Percentiles rank a stretch among this genome's conserved stretches.
phyloP scores from a whole-genome alignment of 2,329 filamentous ascomycete species.

The Aaosphaeria pasadenensis region DNA sequence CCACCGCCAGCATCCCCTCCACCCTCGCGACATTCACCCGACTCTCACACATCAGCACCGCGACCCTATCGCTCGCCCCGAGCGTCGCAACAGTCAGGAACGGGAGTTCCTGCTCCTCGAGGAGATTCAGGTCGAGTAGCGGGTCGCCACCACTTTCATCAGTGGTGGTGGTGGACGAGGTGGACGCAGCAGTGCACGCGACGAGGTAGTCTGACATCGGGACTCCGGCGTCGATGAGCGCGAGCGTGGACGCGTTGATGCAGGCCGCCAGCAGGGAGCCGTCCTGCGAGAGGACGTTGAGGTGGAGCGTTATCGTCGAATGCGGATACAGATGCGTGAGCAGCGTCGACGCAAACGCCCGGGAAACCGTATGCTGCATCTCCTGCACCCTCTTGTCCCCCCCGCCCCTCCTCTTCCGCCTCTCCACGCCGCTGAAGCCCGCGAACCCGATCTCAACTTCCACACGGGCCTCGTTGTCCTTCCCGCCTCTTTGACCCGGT shows the following conservation, averaged over 20 bases:
- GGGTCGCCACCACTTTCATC: constrained; percentile 64
- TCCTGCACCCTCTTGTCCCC: constrained; percentile 93
- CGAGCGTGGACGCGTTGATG: constrained; percentile 86
- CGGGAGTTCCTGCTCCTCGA: constrained; percentile 85
- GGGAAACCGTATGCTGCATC: constrained; percentile 74
- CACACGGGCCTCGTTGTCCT: constrained; percentile 60
- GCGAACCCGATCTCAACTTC: constrained; percentile 81
- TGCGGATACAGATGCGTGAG: constrained; percentile 89
- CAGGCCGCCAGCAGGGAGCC: constrained; percentile 86
- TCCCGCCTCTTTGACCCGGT: constrained; percentile 46
- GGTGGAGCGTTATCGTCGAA: constrained; percentile 74
- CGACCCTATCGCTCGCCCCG: constrained; percentile 70
- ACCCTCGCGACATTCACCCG: constrained; percentile 77
- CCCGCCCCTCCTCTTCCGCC: constrained; percentile 63
- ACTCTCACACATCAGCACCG: constrained; percentile 80
- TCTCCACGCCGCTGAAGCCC: constrained; percentile 83
- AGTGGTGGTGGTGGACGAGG: constrained; percentile 47
- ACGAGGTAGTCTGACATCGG: constrained; percentile 92
- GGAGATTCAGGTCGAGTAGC: constrained; percentile 72
- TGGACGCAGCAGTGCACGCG: constrained; percentile 81
- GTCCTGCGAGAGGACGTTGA: constrained; percentile 87
- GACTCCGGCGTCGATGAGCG: constrained; percentile 89
- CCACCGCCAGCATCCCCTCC: constrained; percentile 91
- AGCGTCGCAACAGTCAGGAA: constrained; percentile 82
- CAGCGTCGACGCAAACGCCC: constrained; percentile 72